phyloP scores from a whole-genome alignment of 805 yeast genomes.

The Cyberlindnera euphorbiiphila region DNA sequence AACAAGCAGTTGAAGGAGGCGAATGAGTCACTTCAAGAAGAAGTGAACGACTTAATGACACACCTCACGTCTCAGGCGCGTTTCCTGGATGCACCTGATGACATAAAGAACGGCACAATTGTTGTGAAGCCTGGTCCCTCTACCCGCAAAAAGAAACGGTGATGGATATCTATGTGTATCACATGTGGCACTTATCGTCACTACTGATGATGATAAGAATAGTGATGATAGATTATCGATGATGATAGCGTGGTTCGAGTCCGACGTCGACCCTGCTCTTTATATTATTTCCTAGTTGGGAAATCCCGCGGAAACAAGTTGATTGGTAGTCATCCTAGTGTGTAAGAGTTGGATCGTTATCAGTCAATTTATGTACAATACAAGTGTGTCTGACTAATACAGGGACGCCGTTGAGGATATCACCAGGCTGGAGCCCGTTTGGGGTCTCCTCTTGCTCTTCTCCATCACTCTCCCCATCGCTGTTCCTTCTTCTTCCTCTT shows the following conservation, averaged over 20 bases:
- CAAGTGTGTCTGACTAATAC: too few relatives aligned
- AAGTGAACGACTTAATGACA: conserved; percentile 76
- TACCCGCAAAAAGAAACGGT: not conserved
- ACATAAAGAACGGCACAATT: conserved; percentile 67
- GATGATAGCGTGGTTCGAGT: too few relatives aligned
- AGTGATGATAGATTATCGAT: too few relatives aligned
- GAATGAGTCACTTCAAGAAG: conserved; percentile 53
- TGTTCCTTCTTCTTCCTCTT: not conserved
- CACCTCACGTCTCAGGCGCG: conserved; percentile 70
- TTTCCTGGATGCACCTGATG: conserved; percentile 66
- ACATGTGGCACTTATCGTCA: too few relatives aligned
- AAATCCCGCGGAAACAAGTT: too few relatives aligned
- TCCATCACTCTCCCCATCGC: not conserved
- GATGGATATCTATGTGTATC: too few relatives aligned
- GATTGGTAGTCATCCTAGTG: too few relatives aligned
- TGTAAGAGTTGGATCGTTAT: too few relatives aligned
- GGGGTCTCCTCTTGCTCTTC: not conserved
- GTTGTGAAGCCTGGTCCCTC: conserved; percentile 33
- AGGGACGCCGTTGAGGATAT: conserved; percentile 16
- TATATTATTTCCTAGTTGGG: too few relatives aligned
- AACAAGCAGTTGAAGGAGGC: conserved; percentile 34
- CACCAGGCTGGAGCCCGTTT: conserved; percentile 7
- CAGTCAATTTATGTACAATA: too few relatives aligned
- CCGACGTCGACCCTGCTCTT: too few relatives aligned
- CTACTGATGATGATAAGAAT: not conserved